A percentile compares a stretch with the other conserved stretches of the same genome.
These are phyloP conservation scores for Myxozyma melibiosi DNA, from an alignment of 805 yeast species.

Conservation along the genomic window DNA sequence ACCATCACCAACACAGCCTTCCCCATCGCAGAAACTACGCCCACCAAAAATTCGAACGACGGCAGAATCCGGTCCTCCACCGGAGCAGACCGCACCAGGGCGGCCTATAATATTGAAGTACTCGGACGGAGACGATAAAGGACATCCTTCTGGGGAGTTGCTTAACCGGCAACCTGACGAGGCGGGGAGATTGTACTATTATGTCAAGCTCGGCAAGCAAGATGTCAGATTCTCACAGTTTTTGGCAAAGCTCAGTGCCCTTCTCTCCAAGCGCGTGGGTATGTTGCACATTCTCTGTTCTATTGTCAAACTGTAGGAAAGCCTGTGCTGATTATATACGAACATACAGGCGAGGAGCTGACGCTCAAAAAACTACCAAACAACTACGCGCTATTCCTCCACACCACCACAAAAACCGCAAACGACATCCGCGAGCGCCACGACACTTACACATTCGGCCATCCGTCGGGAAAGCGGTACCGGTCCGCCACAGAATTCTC, in stretches of 20 bases:
- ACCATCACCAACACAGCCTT: neutral
- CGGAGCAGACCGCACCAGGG: neutral
- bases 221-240: neutral
- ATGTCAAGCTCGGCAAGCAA: neutral
- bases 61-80: neutral
- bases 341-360: neutral
- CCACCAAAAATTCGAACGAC: neutral
- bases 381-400: slow-evolving; percentile 14
- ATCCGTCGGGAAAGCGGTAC: slow-evolving; percentile 30
- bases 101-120: neutral
- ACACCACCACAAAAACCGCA: slow-evolving; percentile 2
- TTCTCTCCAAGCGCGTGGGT: neutral
- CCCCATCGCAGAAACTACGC: neutral
- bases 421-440: slow-evolving; percentile 6
- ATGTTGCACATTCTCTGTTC: neutral
- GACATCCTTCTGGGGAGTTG: slow-evolving; percentile 8
- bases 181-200: slow-evolving; percentile 1
- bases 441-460: slow-evolving; percentile 26
- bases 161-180: neutral
- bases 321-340: neutral
- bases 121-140: slow-evolving; percentile 6
- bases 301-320: neutral
- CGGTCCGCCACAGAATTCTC: slow-evolving; percentile 21
- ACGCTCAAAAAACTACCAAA: slow-evolving; percentile 6
- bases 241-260: neutral